A percentile compares a stretch with the other conserved stretches of the same genome.
Evolutionary conservation across 768 basidiomycete species (phyloP).

Genomic region (Pleurotus djamor): DNA sequence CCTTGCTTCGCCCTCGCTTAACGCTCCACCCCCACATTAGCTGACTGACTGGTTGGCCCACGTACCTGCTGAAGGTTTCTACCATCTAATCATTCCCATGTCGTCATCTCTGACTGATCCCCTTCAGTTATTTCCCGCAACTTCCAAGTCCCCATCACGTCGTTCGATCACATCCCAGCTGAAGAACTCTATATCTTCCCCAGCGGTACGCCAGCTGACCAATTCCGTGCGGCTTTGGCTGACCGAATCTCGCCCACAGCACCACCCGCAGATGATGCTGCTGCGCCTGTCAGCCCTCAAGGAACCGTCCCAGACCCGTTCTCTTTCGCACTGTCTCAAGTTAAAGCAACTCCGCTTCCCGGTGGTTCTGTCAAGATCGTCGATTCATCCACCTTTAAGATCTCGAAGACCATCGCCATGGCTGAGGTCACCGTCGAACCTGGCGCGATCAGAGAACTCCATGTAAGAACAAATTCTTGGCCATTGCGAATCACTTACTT

Average conservation of each 20-base stretch:
- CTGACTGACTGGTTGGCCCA: slow-evolving; percentile 73
- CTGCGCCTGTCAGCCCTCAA: slow-evolving; percentile 41
- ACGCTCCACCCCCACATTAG: no score
- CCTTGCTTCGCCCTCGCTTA: no score
- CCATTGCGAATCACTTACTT: neutral
- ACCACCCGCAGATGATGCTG: slow-evolving; percentile 38
- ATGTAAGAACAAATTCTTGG: slow-evolving; percentile 31
- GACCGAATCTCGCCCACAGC: neutral
- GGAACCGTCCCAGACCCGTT: slow-evolving; percentile 49
- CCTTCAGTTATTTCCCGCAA: slow-evolving; percentile 59
- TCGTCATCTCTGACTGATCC: neutral
- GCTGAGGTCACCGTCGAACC: slow-evolving; percentile 58
- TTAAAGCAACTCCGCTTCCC: slow-evolving; percentile 35
- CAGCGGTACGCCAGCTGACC: slow-evolving; percentile 14
- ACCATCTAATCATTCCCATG: neutral
- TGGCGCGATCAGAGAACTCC: slow-evolving; percentile 61
- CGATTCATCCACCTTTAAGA: slow-evolving; percentile 52
- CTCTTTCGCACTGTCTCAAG: slow-evolving; percentile 51
- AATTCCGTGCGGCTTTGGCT: neutral
- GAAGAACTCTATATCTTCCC: slow-evolving; percentile 56
- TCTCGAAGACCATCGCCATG: slow-evolving; percentile 49
- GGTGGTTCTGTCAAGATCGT: slow-evolving; percentile 63
- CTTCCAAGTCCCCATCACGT: slow-evolving; percentile 39
- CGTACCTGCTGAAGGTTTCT: slow-evolving; percentile 33
- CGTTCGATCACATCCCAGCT: slow-evolving; percentile 54